Evolutionary conservation across 1,284 basidiomycete species (phyloP).

Genomic region (Meripilus lineatus): DNA sequence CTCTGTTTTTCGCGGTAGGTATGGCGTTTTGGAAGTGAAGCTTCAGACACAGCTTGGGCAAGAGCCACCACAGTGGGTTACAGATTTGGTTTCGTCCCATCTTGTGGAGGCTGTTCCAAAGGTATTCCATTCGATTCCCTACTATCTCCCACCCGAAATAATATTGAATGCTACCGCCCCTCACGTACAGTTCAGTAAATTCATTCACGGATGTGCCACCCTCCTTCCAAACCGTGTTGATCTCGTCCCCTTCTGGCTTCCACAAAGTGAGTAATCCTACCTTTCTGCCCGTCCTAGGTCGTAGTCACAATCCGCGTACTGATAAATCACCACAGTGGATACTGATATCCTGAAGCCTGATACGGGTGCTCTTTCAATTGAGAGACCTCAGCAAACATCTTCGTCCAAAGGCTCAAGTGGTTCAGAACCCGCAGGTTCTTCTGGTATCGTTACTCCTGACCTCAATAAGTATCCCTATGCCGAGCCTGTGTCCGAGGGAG

Average conservation of each 20-base stretch:
- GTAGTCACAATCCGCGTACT: background rate
- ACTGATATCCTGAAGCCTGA: slow-evolving; percentile 90
- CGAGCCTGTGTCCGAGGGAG: slow-evolving; percentile 89
- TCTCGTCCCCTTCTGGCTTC: slow-evolving; percentile 98
- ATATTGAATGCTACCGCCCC: too few relatives aligned
- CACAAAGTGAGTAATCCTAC: slow-evolving; percentile 65
- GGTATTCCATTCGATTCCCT: slow-evolving; percentile 15
- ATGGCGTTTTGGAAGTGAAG: slow-evolving; percentile 95
- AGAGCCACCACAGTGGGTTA: slow-evolving; percentile 95
- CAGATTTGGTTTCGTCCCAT: slow-evolving; percentile 91
- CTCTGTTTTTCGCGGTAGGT: slow-evolving; percentile 34
- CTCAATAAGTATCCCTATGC: slow-evolving; percentile 49
- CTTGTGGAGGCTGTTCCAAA: slow-evolving; percentile 92
- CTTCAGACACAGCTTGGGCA: slow-evolving; percentile 96
- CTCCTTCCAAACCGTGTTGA: slow-evolving; percentile 92
- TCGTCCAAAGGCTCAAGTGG: slow-evolving; percentile 38
- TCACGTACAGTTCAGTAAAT: slow-evolving; percentile 60
- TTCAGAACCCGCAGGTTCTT: slow-evolving; percentile 38
- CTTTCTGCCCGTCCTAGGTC: slow-evolving; percentile 7
- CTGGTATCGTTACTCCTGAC: slow-evolving; percentile 47
- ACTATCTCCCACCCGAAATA: too few relatives aligned
- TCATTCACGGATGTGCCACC: slow-evolving; percentile 96
- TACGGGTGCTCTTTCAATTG: slow-evolving; percentile 71
- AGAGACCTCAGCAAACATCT: slow-evolving; percentile 53
- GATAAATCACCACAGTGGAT: slow-evolving; percentile 59